Evolutionary conservation across 2,329 filamentous ascomycete genomes (phyloP).

Genomic region (Apiospora rasikravindrae): DNA sequence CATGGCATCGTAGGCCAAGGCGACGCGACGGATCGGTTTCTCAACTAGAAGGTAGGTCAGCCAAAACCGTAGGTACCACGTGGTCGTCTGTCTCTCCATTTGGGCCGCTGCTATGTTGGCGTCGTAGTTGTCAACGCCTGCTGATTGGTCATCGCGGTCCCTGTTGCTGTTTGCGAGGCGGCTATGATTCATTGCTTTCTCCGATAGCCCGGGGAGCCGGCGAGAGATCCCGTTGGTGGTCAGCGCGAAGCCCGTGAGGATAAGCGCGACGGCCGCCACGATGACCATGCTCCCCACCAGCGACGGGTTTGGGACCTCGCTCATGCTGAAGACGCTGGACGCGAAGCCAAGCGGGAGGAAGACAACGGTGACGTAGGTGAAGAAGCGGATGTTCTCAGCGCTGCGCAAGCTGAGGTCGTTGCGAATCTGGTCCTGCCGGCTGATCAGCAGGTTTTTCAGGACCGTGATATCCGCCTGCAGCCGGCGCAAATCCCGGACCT

Average conservation of each 20-base stretch:
- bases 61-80: background rate
- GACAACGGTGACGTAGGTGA: slow-evolving; percentile 42
- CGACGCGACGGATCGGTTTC: background rate
- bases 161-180: background rate
- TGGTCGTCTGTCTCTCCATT: background rate
- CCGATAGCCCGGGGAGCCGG: background rate
- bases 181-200: background rate
- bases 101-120: background rate
- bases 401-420: slow-evolving; percentile 24
- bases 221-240: background rate
- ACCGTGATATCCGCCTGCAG: slow-evolving; percentile 14
- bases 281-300: slow-evolving; percentile 29
- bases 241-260: slow-evolving; percentile 20
- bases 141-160: background rate
- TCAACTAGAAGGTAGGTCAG: background rate
- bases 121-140: background rate
- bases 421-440: slow-evolving; percentile 22
- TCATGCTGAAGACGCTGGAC: slow-evolving; percentile 40
- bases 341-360: slow-evolving; percentile 41
- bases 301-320: slow-evolving; percentile 26
- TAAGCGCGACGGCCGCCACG: slow-evolving; percentile 20
- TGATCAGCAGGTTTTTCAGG: background rate
- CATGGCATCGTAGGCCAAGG: background rate
- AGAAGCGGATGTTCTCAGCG: slow-evolving; percentile 38
- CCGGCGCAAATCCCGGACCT: slow-evolving; percentile 16